Base-by-base conservation (phyloP, 768 basidiomycete species). In the Lenzites betulinus region DNA sequence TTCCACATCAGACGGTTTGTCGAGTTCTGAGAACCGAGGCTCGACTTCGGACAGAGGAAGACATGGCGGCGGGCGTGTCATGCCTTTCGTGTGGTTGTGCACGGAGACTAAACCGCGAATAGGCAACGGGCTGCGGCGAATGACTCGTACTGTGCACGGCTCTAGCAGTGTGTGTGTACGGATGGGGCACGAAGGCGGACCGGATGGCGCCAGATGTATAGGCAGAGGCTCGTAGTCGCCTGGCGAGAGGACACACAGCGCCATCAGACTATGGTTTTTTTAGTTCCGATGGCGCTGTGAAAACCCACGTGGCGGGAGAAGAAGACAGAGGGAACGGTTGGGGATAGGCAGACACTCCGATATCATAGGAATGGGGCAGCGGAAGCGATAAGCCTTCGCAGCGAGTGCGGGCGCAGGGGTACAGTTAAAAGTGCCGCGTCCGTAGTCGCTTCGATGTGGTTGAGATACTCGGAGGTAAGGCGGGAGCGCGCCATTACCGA, bases 271-370 rank as follows among this genome's bases (percentile, higher is more conserved):
- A 30, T 46, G 30, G 9, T 26, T 25, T 26, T 25, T n/a, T 13
- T 16, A 22, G 11, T 54, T 54, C 54, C 54, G 54, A 54, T 54
- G 54, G 43, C 42, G 28, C 54, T 44, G 42, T 2, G 26, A 15
- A 25, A n/a, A 12, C 28, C 6, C 28, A 18, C 28, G 28, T 6
- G 25, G 25, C 15, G n/a, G 26, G 8, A 28, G 15, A 13, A 25
- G 23, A 15, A 30, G 28, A 18, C 47, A n/a, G n/a, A 35, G 20
- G 39, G 26, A 42, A 20, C 41, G 38, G 20, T 54, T 33, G 28
- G 42, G 22, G 43, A 7, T 16, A 18, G 15, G 20, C 15, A 36
- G 11, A 23, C n/a, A 18, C 22, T 54, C 54, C 30, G 54, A 54
- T 46, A 54, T 35, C 43, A 46, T 33, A 33, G 30, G 43, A 35